Evolutionary conservation across 805 yeast species (phyloP).

Genomic region (Yamadazyma sp.): DNA sequence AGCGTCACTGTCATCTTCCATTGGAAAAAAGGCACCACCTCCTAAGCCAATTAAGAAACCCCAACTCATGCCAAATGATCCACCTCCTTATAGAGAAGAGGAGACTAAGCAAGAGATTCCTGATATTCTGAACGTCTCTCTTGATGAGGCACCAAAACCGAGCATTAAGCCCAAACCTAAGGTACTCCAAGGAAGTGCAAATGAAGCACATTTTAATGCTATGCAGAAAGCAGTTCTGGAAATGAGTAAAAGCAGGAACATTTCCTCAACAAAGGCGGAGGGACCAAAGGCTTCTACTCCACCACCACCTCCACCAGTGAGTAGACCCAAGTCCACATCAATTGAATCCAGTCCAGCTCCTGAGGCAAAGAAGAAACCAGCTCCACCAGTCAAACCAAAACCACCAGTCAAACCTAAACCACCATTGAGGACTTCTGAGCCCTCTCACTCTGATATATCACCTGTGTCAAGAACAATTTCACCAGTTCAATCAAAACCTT

Average conservation of each 20-base stretch:
- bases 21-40: slow-evolving; percentile 37
- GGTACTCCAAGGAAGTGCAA: slow-evolving; percentile 3
- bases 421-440: neutral
- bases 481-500: neutral
- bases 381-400: slow-evolving; percentile 3
- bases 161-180: slow-evolving; percentile 11
- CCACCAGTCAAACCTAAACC: slow-evolving; percentile 4
- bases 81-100: slow-evolving; percentile 20
- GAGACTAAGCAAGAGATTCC: neutral
- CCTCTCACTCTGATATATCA: no score
- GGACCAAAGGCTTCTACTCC: no score
- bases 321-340: no score
- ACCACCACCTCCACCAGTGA: no score
- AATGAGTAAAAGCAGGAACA: no score
- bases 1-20: slow-evolving; percentile 1
- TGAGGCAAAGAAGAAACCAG: neutral
- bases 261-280: no score
- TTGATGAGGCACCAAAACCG: neutral
- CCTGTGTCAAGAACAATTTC: neutral
- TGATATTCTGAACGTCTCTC: neutral
- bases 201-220: no score
- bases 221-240: no score
- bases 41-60: slow-evolving; percentile 42
- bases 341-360: neutral
- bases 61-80: slow-evolving; percentile 14